A percentile compares a stretch with the other conserved stretches of the same genome.
These are phyloP conservation scores for Tetrapisispora fleetii DNA, from an alignment of 805 yeast species.

Conservation along the genomic window DNA sequence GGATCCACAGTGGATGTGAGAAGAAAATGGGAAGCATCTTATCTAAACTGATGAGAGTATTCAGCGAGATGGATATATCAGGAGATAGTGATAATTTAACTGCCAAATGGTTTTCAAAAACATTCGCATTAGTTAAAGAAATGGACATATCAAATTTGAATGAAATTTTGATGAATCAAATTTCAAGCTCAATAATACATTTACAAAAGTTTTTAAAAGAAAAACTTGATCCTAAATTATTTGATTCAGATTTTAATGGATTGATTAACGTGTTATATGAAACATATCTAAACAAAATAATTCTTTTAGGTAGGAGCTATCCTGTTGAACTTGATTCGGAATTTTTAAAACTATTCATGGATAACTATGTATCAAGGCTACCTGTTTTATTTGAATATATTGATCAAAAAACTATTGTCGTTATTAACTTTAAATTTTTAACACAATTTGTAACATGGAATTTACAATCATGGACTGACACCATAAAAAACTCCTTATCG, in stretches of 20 bases:
- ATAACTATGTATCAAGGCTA: conserved; percentile 10
- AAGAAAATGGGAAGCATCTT: conserved; percentile 13
- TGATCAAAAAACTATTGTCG: conserved; percentile 7
- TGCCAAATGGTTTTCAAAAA: conserved; percentile 11
- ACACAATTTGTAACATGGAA: conserved; percentile 22
- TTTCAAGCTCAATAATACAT: conserved; percentile 14
- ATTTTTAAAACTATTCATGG: conserved; percentile 12
- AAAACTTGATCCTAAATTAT: conserved; percentile 4
- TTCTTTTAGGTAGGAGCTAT: conserved; percentile 20
- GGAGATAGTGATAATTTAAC: conserved; percentile 5
- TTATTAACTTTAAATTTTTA: conserved; percentile 21
- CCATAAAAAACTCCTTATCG: conserved; percentile 8
- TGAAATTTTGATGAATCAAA: conserved; percentile 20
- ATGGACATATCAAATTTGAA: conserved; percentile 16
- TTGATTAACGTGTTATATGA: conserved; percentile 11
- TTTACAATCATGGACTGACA: conserved; percentile 22
- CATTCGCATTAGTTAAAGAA: conserved; percentile 14
- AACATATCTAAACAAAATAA: conserved; percentile 22
- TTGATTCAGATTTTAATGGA: conserved; percentile 7
- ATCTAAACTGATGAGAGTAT: conserved; percentile 13
- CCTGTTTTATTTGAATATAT: conserved; percentile 7
- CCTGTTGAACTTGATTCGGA: conserved; percentile 17
- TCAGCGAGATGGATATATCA: conserved; percentile 13
- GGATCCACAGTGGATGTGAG: conserved; percentile 23
- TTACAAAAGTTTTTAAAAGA: conserved; percentile 16